Evolutionary conservation across 2,329 filamentous ascomycete species (phyloP).

Genomic region (Aspergillus proliferans): DNA sequence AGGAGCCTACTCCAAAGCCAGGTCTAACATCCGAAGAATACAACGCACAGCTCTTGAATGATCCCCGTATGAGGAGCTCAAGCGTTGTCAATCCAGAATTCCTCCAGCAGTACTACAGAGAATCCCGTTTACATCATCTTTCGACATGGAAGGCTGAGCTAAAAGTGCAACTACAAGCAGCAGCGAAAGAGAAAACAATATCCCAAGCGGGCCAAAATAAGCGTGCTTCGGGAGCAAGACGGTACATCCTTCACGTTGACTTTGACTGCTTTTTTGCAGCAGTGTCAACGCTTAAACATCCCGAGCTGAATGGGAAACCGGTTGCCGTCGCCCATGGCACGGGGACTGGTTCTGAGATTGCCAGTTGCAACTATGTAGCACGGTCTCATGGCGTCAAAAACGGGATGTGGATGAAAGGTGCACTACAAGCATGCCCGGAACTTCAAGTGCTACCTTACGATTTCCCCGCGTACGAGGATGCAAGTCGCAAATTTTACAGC

Average conservation of each 20-base stretch:
- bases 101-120: conserved; percentile 87
- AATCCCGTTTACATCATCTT: conserved; percentile 89
- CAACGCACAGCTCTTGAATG: conserved; percentile 75
- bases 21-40: conserved; percentile 82
- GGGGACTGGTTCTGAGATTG: conserved; percentile 85
- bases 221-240: conserved; percentile 56
- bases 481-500: conserved; percentile 81
- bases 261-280: conserved; percentile 99
- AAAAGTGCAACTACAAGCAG: conserved; percentile 77
- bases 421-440: conserved; percentile 73
- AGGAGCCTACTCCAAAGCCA: conserved; percentile 23
- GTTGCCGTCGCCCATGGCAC: conserved; percentile 82
- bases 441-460: conserved; percentile 92
- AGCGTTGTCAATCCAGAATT: conserved; percentile 92
- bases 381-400: conserved; percentile 84
- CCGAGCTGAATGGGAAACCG: conserved; percentile 70
- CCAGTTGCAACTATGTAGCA: conserved; percentile 93
- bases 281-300: conserved; percentile 73
- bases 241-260: conserved; percentile 91
- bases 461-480: conserved; percentile 88
- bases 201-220: conserved; percentile 45
- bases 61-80: conserved; percentile 79
- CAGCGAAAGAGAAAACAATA: conserved; percentile 63
- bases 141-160: conserved; percentile 95
- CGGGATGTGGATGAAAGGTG: conserved; percentile 98